Conservation (phyloP, 179 eudicot species). For the Silene noctiflora region DNA sequence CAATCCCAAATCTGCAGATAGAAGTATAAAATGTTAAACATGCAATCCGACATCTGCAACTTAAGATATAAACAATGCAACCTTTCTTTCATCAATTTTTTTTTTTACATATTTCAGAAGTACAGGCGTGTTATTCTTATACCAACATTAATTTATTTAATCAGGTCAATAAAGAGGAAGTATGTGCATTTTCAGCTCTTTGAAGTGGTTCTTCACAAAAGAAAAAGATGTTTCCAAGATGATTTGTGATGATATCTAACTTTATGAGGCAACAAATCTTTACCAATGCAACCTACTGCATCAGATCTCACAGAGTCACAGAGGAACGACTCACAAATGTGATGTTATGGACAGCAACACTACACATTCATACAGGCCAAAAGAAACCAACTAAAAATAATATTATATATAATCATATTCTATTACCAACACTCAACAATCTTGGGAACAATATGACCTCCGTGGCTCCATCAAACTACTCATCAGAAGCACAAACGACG, state of each 20-base stretch:
- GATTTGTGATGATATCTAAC: not conserved
- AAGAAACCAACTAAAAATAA: too few species aligned
- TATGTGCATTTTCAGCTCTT: not conserved
- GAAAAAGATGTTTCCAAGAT: not conserved
- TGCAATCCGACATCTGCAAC: not conserved
- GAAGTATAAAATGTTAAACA: constrained; percentile 13
- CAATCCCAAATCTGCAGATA: constrained; percentile 71
- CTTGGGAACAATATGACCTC: not conserved
- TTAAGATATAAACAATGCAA: not conserved
- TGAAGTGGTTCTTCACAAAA: not conserved
- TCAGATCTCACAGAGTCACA: not conserved
- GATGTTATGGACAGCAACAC: not conserved
- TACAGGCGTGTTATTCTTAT: not conserved
- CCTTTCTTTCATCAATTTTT: not conserved
- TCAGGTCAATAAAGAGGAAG: not conserved
- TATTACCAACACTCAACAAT: not conserved
- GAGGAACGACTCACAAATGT: not conserved
- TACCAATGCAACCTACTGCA: not conserved
- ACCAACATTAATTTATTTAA: not conserved
- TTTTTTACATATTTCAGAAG: not conserved
- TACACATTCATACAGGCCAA: not conserved
- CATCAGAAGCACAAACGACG: not conserved
- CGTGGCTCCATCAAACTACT: not conserved
- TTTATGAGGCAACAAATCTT: not conserved
- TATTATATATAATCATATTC: too few species aligned